Evolutionary conservation across 768 basidiomycete species (phyloP).

Genomic region (Fistulinella prunicolor): DNA sequence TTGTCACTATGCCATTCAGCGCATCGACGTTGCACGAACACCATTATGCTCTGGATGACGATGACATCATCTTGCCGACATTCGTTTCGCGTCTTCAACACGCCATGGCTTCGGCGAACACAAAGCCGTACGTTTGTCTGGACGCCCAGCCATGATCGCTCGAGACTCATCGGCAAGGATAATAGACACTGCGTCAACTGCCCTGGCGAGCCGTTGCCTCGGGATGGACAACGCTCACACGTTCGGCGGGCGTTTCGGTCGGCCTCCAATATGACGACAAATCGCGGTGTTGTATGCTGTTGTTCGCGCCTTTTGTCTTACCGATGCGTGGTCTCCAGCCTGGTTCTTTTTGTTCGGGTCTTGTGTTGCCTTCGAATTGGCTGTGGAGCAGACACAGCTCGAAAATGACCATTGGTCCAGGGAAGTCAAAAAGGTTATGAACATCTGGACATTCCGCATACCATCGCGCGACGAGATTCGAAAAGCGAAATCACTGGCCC

Average conservation of each 20-base stretch:
- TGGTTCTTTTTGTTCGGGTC: conserved; percentile 58
- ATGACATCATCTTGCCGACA: conserved; percentile 12
- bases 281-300: conserved; percentile 38
- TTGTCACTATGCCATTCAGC: too few relatives aligned
- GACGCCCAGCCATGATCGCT: conserved; percentile 25
- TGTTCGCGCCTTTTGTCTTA: neutral
- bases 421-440: conserved; percentile 31
- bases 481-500: conserved; percentile 12
- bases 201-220: conserved; percentile 33
- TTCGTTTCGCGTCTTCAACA: conserved; percentile 12
- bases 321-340: too few relatives aligned
- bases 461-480: conserved; percentile 16
- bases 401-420: conserved; percentile 62
- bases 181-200: too few relatives aligned
- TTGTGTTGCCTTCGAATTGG: conserved; percentile 45
- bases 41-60: conserved; percentile 19
- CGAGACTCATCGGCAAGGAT: conserved; percentile 10
- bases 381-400: conserved; percentile 53
- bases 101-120: conserved; percentile 5
- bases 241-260: conserved; percentile 46
- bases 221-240: conserved; percentile 32
- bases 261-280: conserved; percentile 51
- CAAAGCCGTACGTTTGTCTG: conserved; percentile 20
- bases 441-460: conserved; percentile 22
- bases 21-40: too few relatives aligned